Conservation (phyloP, 129 eudicot genomes). For the Pulicaria dysenterica region DNA sequence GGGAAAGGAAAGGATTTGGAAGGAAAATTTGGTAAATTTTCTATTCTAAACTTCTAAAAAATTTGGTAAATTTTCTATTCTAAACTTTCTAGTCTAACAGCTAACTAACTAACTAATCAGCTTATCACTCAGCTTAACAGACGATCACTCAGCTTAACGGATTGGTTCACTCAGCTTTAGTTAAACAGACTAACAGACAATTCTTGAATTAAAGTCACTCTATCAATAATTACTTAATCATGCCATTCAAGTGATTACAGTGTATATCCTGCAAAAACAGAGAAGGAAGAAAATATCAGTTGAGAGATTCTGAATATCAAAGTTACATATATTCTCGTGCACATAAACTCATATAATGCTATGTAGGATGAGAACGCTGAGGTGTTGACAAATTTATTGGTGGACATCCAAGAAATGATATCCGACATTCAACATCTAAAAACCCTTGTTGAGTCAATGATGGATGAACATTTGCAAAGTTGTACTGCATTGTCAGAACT, state of each 20-base stretch:
- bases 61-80: too few species aligned
- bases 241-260: background rate
- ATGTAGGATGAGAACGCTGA: slow-evolving; percentile 43
- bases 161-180: too few species aligned
- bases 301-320: slow-evolving; percentile 18
- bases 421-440: slow-evolving; percentile 55
- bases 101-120: too few species aligned
- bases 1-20: too few species aligned
- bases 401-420: slow-evolving; percentile 56
- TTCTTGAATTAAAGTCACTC: background rate
- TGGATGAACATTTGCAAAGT: slow-evolving; percentile 62
- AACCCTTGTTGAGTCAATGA: slow-evolving; percentile 44
- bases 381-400: slow-evolving; percentile 16
- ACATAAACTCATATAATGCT: slow-evolving; percentile 17
- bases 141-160: too few species aligned
- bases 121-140: too few species aligned
- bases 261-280: background rate
- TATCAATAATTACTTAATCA: slow-evolving; percentile 8
- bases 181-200: too few species aligned
- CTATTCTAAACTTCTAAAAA: too few species aligned
- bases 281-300: slow-evolving; percentile 11
- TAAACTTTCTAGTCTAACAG: too few species aligned
- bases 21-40: too few species aligned
- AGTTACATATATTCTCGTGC: background rate
- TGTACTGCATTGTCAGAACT: slow-evolving; percentile 34